phyloP scores from a whole-genome alignment of 495 filamentous ascomycete species.

The Tuber brumale region DNA sequence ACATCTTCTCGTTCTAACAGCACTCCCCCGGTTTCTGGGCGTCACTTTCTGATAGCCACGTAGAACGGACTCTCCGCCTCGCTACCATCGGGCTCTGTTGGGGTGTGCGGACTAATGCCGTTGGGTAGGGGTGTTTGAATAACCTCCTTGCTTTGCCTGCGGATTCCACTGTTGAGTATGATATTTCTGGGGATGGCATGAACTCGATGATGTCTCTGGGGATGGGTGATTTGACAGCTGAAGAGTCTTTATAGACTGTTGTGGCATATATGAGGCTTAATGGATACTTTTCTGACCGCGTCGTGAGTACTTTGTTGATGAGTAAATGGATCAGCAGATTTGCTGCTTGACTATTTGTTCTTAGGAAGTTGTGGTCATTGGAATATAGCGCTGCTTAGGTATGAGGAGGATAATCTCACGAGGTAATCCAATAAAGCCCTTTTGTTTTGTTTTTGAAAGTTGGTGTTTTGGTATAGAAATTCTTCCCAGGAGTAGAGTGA shows the following conservation, averaged over 20 bases:
- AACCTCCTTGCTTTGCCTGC: neutral
- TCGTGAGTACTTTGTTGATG: neutral
- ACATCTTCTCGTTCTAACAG: neutral
- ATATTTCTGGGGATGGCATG: neutral
- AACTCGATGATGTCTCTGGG: neutral
- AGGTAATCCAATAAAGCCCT: conserved; percentile 6
- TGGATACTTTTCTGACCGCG: neutral
- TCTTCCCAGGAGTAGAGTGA: neutral
- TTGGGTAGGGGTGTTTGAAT: neutral
- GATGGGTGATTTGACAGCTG: neutral
- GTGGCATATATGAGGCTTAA: neutral
- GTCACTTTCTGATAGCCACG: neutral
- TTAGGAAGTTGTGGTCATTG: conserved; percentile 10
- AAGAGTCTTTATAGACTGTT: neutral
- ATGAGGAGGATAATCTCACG: conserved; percentile 17
- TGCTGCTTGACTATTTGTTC: conserved; percentile 8
- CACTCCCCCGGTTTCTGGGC: neutral
- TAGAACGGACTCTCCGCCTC: neutral
- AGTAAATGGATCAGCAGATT: conserved; percentile 6
- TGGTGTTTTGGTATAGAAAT: neutral
- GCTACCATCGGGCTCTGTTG: neutral
- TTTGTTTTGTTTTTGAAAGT: no score
- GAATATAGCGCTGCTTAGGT: conserved; percentile 5
- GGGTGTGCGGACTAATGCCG: neutral
- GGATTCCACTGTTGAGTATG: neutral